Conservation (phyloP, 176 grass and related monocot species). For the Phoenix dactylifera region DNA sequence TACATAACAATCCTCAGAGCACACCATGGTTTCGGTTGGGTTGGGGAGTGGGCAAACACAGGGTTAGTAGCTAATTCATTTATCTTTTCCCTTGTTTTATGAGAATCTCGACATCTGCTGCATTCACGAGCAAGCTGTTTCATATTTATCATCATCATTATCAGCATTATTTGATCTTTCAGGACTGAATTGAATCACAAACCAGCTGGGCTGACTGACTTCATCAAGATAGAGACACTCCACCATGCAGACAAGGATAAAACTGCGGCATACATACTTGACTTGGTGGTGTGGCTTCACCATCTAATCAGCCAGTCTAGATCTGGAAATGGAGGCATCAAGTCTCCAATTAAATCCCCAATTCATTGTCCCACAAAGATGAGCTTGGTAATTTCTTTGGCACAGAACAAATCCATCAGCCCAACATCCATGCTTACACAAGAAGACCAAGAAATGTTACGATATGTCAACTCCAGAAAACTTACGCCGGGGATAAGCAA, state of each 20-base stretch:
- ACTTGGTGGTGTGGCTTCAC: conserved; percentile 44
- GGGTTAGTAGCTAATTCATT: conserved; percentile 13
- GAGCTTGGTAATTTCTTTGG: not conserved
- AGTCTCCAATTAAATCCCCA: conserved; percentile 2
- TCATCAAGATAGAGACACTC: conserved; percentile 40
- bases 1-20: conserved; percentile 19
- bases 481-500: conserved; percentile 6
- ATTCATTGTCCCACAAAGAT: not conserved
- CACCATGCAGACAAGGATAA: conserved; percentile 47
- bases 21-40: conserved; percentile 34
- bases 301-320: conserved; percentile 14
- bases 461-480: not conserved
- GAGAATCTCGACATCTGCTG: not conserved
- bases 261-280: conserved; percentile 41
- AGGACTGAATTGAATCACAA: conserved; percentile 24
- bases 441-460: conserved; percentile 1
- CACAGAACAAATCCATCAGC: not conserved
- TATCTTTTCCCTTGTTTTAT: not conserved
- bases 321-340: not conserved
- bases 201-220: not conserved
- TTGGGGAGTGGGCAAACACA: conserved; percentile 35
- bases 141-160: not conserved
- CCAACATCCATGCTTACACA: not conserved
- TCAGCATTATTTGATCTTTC: not conserved
- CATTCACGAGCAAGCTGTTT: not conserved